Evolutionary conservation across 73 alveolate species (phyloP), one percentile per base, ranked within the genome.

Genomic region (Uronychia setigera): DNA sequence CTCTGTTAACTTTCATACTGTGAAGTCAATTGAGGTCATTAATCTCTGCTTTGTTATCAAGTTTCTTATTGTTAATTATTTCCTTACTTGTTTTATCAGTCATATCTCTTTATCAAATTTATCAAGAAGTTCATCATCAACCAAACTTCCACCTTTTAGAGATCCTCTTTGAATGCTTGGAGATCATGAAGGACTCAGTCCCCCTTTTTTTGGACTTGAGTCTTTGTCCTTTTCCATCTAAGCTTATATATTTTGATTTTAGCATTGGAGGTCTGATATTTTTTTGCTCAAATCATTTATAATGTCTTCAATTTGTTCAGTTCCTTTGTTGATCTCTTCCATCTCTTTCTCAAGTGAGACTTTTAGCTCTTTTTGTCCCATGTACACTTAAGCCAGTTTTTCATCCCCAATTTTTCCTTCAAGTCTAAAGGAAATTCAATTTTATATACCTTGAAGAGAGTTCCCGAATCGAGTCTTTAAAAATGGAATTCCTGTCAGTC

Each of bases 41-140:
- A 1, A 25, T 60, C 27, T 82, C 89, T 5, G 89, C 89, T 35
- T 82, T 82, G 5, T 29, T 74, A 14, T 82, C 89, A 26, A 82
- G n/a, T n/a, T 82, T 57, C 60, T 67, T 27, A 32, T 60, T 82
- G 67, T 46, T 19, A 46, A 19, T 11, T 5, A 19, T 46, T 46
- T n/a, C n/a, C 67, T 19, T 46, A 46, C 67, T 46, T 5, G n/a
- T 19, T 46, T 46, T 46, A 46, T 46, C n/a, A 46, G 67, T 19
- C 19, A 11, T 5, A 46, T 5, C 19, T 46, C 67, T 19, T 46
- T 46, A 19, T 46, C 67, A 11, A 46, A 19, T 46, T 19, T 46
- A 11, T 46, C 67, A 11, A 19, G 67, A 46, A 46, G 5, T 19
- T 46, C 67, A 5, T 46, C 67, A 46, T 46, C n/a, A 19, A n/a